These are phyloP conservation scores for Filosporella fistucella DNA, from an alignment of 495 filamentous ascomycete genomes.

Conservation along the genomic window DNA sequence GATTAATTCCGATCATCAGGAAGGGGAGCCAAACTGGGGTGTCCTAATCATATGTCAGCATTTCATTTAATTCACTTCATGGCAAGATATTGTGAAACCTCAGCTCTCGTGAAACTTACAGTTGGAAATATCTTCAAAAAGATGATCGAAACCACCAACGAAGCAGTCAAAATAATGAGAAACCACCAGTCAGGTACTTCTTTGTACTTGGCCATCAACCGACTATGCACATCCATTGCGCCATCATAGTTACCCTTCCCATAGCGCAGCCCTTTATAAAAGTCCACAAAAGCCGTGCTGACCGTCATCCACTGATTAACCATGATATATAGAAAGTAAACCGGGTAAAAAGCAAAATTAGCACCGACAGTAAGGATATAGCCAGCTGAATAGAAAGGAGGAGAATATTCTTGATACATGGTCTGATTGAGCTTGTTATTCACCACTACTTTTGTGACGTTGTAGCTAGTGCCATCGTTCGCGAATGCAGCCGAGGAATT, in stretches of 20 bases:
- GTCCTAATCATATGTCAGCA: no score
- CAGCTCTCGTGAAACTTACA: no score
- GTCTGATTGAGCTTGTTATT: constrained; percentile 48
- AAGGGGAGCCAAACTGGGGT: constrained; percentile 13
- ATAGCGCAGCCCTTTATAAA: constrained; percentile 45
- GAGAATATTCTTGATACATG: constrained; percentile 54
- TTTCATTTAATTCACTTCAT: no score
- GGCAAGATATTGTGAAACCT: no score
- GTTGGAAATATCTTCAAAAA: constrained; percentile 45
- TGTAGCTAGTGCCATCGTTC: constrained; percentile 48
- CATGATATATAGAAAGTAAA: constrained; percentile 48
- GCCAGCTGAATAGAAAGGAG: constrained; percentile 56
- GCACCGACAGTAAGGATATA: constrained; percentile 56
- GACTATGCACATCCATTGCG: constrained; percentile 62
- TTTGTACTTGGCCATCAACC: constrained; percentile 55
- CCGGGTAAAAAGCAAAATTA: constrained; percentile 53
- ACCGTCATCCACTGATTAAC: constrained; percentile 44
- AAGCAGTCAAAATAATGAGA: constrained; percentile 36
- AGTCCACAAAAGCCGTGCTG: constrained; percentile 7
- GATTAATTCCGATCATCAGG: constrained; percentile 28
- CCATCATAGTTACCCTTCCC: constrained; percentile 44
- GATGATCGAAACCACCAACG: constrained; percentile 48
- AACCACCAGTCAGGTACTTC: constrained; percentile 66
- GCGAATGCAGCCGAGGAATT: constrained; percentile 52
- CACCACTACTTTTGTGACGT: constrained; percentile 47